Evolutionary conservation across 495 filamentous ascomycete genomes (phyloP).

Genomic region (Tricharina praecox): DNA sequence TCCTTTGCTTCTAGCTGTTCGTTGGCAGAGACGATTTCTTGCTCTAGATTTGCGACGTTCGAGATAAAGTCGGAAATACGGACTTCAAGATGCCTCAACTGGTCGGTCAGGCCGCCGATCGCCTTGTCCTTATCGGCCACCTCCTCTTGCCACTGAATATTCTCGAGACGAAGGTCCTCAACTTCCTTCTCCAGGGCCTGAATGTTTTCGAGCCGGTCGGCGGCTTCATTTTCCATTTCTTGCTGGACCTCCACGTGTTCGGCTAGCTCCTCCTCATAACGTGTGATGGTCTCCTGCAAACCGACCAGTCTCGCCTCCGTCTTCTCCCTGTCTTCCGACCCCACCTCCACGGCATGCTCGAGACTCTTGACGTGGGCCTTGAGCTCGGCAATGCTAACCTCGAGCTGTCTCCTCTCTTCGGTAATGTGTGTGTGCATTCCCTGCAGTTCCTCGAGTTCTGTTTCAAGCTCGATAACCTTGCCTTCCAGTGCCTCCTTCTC

Average conservation of each 20-base stretch:
- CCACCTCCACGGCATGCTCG: slow-evolving; percentile 10
- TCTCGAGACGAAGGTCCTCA: slow-evolving; percentile 1
- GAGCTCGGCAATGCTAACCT: slow-evolving; percentile 6
- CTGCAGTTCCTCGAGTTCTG: slow-evolving; percentile 4
- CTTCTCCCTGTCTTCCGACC: slow-evolving; percentile 7
- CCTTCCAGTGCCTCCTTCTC: slow-evolving; percentile 6
- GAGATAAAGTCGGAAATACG: neutral
- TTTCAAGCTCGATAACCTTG: neutral
- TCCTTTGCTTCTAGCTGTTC: slow-evolving; percentile 7
- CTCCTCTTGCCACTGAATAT: neutral
- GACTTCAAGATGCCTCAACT: neutral
- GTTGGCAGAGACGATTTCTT: neutral
- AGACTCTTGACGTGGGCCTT: slow-evolving; percentile 10
- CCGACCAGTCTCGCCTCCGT: slow-evolving; percentile 3
- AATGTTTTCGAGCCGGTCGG: neutral
- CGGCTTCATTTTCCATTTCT: slow-evolving; percentile 1
- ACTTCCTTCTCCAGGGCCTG: neutral
- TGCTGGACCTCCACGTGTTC: neutral
- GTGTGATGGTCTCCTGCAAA: slow-evolving; percentile 5
- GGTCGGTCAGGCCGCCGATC: neutral
- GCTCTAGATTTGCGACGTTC: neutral
- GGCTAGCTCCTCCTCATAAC: slow-evolving; percentile 7
- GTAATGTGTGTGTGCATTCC: slow-evolving; percentile 1
- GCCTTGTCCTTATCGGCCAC: slow-evolving; percentile 1
- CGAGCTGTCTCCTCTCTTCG: slow-evolving; percentile 8